phyloP scores from a whole-genome alignment of 306 rosid genomes.

The Cicer yamashitae region DNA sequence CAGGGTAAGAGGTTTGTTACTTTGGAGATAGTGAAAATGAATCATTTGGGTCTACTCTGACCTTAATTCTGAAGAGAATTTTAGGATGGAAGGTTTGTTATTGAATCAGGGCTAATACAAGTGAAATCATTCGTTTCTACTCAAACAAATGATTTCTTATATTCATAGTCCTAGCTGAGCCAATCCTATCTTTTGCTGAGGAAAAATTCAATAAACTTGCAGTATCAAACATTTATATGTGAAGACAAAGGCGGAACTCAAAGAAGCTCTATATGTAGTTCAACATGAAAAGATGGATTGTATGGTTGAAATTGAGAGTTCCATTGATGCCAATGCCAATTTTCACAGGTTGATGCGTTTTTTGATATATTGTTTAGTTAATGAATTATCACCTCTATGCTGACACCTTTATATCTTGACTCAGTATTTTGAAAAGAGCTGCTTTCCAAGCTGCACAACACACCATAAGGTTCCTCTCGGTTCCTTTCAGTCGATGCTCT shows the following conservation, averaged over 20 bases:
- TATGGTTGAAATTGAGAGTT: constrained; percentile 82
- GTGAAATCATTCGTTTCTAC: neutral
- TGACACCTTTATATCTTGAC: constrained; percentile 30
- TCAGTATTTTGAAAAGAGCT: constrained; percentile 67
- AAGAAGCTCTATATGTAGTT: constrained; percentile 64
- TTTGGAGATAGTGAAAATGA: constrained; percentile 15
- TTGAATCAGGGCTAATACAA: constrained; percentile 3
- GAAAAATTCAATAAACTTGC: constrained; percentile 48
- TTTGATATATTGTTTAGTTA: constrained; percentile 31
- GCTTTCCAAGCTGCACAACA: constrained; percentile 66
- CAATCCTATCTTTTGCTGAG: constrained; percentile 43
- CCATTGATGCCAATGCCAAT: constrained; percentile 75
- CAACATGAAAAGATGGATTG: constrained; percentile 64
- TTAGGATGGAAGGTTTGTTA: neutral
- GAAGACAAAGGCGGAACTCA: constrained; percentile 75
- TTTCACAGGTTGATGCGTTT: constrained; percentile 76
- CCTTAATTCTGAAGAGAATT: constrained; percentile 6
- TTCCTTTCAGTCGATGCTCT: constrained; percentile 49
- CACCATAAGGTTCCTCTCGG: constrained; percentile 52
- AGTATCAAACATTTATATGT: constrained; percentile 78
- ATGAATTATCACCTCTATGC: constrained; percentile 45
- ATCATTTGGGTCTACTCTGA: neutral
- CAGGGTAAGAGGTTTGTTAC: neutral
- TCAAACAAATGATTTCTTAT: constrained; percentile 5
- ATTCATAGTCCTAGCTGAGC: constrained; percentile 27